A percentile compares a stretch with the other conserved stretches of the same genome.
These are phyloP conservation scores for Candida tropicalis DNA, from an alignment of 1,139 yeast species.

Conservation along the genomic window DNA sequence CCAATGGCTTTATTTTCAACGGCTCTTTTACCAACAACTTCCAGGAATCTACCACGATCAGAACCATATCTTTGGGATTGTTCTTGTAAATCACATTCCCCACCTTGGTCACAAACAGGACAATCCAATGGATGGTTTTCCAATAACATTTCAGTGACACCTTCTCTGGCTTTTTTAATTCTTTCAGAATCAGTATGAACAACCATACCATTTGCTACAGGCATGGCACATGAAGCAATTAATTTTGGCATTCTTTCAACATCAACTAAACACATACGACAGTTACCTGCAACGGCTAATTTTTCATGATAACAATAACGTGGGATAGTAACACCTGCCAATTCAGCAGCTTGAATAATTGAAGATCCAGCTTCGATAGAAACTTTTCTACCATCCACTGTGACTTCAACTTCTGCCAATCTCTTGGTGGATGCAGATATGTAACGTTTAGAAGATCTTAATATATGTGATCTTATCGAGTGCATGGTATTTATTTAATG, in stretches of 20 bases:
- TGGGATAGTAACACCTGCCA: conserved; percentile 87
- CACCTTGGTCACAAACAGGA: conserved; percentile 94
- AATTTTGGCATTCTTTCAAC: conserved; percentile 90
- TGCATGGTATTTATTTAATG: conserved; percentile 15
- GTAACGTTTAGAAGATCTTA: conserved; percentile 32
- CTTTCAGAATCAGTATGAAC: conserved; percentile 81
- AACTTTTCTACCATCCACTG: conserved; percentile 78
- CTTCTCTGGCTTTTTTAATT: conserved; percentile 84
- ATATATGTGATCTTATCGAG: conserved; percentile 25
- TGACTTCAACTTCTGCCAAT: conserved; percentile 68
- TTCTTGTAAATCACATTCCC: conserved; percentile 92
- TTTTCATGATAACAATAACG: conserved; percentile 92
- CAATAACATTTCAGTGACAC: conserved; percentile 85
- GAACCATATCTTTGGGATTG: conserved; percentile 83
- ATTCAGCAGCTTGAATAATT: conserved; percentile 88
- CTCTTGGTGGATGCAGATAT: conserved; percentile 30
- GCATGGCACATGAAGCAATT: conserved; percentile 91
- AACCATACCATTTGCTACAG: conserved; percentile 88
- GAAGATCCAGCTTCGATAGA: conserved; percentile 86
- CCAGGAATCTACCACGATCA: conserved; percentile 84
- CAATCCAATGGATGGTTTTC: conserved; percentile 93
- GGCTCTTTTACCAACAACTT: conserved; percentile 84
- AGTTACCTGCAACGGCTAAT: conserved; percentile 91
- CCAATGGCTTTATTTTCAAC: conserved; percentile 91
- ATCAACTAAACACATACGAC: conserved; percentile 93